Percentiles rank a stretch among this genome's conserved stretches.
Conservation (phyloP, 225 moss, liverwort and hornwort species). For the Rhytidiadelphus loreus region DNA sequence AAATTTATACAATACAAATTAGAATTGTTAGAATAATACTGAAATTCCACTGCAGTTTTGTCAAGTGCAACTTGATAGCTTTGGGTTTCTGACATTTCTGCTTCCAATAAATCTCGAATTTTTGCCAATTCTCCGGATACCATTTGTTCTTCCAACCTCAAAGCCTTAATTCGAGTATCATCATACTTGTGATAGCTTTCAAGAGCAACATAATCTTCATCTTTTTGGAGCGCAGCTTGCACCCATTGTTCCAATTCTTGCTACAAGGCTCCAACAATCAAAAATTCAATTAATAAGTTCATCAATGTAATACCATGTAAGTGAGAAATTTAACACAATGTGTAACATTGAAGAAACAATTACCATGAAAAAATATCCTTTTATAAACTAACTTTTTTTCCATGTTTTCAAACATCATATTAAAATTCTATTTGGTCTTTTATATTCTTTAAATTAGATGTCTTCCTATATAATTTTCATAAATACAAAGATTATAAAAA, state of each 20-base stretch:
- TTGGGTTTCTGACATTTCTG: conserved; percentile 72
- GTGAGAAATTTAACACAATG: background rate
- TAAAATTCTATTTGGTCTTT: background rate
- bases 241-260: conserved; percentile 77
- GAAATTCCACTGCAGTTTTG: conserved; percentile 59
- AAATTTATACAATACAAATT: background rate
- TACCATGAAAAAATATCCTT: background rate
- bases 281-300: background rate
- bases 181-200: conserved; percentile 77
- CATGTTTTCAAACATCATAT: background rate
- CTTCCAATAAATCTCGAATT: conserved; percentile 30
- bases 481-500: background rate
- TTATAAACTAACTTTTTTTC: background rate
- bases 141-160: conserved; percentile 61
- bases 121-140: conserved; percentile 38
- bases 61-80: conserved; percentile 81
- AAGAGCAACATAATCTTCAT: conserved; percentile 71
- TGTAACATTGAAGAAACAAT: too few relatives aligned
- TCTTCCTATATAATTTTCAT: too few relatives aligned
- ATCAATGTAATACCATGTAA: background rate
- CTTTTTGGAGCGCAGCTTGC: conserved; percentile 69
- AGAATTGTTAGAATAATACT: background rate
- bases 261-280: background rate
- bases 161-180: conserved; percentile 44
- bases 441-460: background rate